Conservation (phyloP, 441 rosid genomes). For the Eutrema salsugineum region DNA sequence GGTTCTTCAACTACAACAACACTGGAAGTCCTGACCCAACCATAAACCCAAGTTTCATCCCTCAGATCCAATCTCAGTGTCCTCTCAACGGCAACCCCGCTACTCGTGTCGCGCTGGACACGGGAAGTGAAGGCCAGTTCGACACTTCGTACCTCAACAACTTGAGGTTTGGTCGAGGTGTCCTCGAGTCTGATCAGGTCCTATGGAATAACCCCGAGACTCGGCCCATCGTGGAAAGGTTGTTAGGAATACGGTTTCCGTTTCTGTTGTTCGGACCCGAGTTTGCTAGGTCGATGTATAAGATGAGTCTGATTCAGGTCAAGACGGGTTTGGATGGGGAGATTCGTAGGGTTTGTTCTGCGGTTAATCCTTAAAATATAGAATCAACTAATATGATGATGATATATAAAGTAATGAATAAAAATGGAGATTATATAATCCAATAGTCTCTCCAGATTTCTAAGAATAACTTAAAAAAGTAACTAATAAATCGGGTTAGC, state of each 20-base stretch:
- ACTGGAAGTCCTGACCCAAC: slow-evolving; percentile 46
- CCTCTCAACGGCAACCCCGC: slow-evolving; percentile 22
- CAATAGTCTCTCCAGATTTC: neutral
- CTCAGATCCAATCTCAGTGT: slow-evolving; percentile 25
- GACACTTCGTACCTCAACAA: slow-evolving; percentile 30
- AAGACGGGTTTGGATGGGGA: slow-evolving; percentile 53
- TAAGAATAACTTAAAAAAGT: neutral
- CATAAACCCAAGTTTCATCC: slow-evolving; percentile 32
- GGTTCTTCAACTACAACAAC: slow-evolving; percentile 41
- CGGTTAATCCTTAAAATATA: slow-evolving; percentile 32
- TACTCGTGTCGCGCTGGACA: slow-evolving; percentile 23
- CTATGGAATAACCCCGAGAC: slow-evolving; percentile 16
- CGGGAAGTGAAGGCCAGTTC: slow-evolving; percentile 22
- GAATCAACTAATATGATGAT: neutral
- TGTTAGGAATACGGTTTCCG: slow-evolving; percentile 24
- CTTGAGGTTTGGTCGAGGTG: slow-evolving; percentile 24
- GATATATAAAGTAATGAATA: neutral
- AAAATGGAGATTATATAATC: neutral
- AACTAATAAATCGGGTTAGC: neutral
- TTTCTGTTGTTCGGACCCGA: slow-evolving; percentile 31
- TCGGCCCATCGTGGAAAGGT: slow-evolving; percentile 6
- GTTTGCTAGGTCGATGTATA: slow-evolving; percentile 56
- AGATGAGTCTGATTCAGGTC: slow-evolving; percentile 57
- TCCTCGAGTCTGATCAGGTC: slow-evolving; percentile 27
- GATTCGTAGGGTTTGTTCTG: slow-evolving; percentile 50